A percentile compares a stretch with the other conserved stretches of the same genome.
Conservation (phyloP, 805 yeast species). For the Wickerhamiella sorbophila region DNA sequence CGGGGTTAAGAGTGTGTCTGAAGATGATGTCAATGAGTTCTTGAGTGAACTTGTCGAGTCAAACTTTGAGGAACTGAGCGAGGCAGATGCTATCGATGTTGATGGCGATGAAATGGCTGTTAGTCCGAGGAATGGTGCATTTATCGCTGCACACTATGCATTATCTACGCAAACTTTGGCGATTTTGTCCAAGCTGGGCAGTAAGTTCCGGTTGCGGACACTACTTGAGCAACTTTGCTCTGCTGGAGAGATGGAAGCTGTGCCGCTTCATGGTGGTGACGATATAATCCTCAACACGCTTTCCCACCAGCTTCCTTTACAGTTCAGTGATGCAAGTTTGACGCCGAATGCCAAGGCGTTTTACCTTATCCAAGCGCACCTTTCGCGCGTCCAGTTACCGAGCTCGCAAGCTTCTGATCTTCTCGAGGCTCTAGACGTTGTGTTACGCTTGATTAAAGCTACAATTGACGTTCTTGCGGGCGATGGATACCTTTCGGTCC, state of each 20-base stretch:
- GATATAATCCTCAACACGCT: background rate
- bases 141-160: conserved; percentile 62
- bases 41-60: conserved; percentile 73
- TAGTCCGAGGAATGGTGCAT: conserved; percentile 50
- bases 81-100: conserved; percentile 43
- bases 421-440: conserved; percentile 34
- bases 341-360: conserved; percentile 30
- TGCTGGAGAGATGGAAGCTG: conserved; percentile 49
- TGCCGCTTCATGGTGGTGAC: background rate
- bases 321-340: conserved; percentile 16
- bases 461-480: conserved; percentile 63
- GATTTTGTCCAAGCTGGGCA: conserved; percentile 25
- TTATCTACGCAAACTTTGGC: conserved; percentile 52
- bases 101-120: conserved; percentile 28
- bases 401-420: conserved; percentile 49
- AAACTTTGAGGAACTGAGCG: conserved; percentile 44
- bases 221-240: conserved; percentile 51
- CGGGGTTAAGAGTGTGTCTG: conserved; percentile 52
- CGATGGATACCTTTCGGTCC: conserved; percentile 66
- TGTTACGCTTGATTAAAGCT: conserved; percentile 44
- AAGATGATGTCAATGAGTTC: conserved; percentile 61
- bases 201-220: conserved; percentile 42
- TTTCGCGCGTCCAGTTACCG: conserved; percentile 50
- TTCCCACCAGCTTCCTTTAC: background rate
- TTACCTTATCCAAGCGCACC: conserved; percentile 65